phyloP scores from a whole-genome alignment of 495 filamentous ascomycete genomes.

The Aspergillus heteromorphus region DNA sequence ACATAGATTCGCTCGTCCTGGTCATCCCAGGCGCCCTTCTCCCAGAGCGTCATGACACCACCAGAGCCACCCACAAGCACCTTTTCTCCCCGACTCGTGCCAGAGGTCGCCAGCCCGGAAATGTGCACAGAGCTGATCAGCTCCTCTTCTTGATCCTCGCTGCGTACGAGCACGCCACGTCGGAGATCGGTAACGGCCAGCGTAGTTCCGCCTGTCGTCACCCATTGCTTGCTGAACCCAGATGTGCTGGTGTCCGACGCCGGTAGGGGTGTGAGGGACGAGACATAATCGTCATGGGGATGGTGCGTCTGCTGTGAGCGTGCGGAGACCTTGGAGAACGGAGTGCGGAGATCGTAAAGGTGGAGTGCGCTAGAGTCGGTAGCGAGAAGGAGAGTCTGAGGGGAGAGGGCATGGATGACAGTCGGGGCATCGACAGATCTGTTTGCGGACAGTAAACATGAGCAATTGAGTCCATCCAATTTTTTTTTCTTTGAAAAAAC shows the following conservation, averaged over 20 bases:
- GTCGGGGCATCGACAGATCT: constrained; percentile 62
- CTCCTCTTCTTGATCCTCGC: constrained; percentile 93
- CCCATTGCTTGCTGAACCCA: constrained; percentile 86
- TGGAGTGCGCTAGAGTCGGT: constrained; percentile 87
- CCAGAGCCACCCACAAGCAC: constrained; percentile 71
- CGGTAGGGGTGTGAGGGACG: constrained; percentile 79
- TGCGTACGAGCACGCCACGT: constrained; percentile 72
- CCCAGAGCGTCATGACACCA: constrained; percentile 87
- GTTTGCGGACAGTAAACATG: background rate
- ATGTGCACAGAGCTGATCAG: constrained; percentile 74
- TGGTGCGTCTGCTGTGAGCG: constrained; percentile 72
- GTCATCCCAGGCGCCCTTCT: constrained; percentile 89
- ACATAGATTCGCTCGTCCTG: constrained; percentile 83
- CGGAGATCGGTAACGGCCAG: constrained; percentile 84
- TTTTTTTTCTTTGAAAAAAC: constrained; percentile 1
- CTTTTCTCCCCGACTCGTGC: constrained; percentile 63
- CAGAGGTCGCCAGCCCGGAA: constrained; percentile 55
- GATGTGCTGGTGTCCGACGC: constrained; percentile 70
- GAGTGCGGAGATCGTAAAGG: constrained; percentile 79
- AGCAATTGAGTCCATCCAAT: constrained; percentile 7
- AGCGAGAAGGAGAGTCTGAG: constrained; percentile 82
- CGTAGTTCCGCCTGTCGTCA: constrained; percentile 85
- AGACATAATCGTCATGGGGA: constrained; percentile 89
- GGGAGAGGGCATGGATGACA: constrained; percentile 71
- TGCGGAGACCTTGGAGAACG: constrained; percentile 48